Conservation (phyloP, 2,329 filamentous ascomycete species). For the Colletotrichum australisinense region DNA sequence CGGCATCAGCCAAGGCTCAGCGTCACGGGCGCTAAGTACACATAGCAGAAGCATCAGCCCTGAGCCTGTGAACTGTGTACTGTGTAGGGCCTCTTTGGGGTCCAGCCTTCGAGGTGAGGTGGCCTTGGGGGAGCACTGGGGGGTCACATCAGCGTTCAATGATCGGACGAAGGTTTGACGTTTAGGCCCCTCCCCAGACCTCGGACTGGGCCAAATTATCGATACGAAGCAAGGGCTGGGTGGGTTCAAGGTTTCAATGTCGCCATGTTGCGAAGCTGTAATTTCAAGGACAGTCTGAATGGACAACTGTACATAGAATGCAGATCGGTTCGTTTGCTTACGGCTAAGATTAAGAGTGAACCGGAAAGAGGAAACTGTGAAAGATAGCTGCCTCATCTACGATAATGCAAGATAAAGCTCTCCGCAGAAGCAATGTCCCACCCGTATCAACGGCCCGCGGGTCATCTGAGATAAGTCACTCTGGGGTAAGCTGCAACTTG, state of each 20-base stretch:
- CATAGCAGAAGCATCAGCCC: neutral
- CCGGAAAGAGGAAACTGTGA: too few relatives aligned
- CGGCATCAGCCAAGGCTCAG: constrained; percentile 24
- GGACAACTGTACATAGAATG: neutral
- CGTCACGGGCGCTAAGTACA: constrained; percentile 19
- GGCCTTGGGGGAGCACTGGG: constrained; percentile 1
- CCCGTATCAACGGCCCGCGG: neutral
- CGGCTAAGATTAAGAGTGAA: too few relatives aligned
- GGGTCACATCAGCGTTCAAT: constrained; percentile 23
- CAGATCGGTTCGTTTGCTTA: neutral
- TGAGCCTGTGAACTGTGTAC: neutral
- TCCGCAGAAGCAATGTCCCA: neutral
- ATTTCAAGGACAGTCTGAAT: neutral
- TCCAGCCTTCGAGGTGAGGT: constrained; percentile 14
- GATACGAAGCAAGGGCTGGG: constrained; percentile 4
- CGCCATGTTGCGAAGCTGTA: neutral
- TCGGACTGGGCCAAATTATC: constrained; percentile 8
- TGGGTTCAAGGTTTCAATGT: neutral
- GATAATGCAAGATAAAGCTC: constrained; percentile 10
- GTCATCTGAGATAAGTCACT: constrained; percentile 16
- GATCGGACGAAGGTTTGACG: constrained; percentile 30
- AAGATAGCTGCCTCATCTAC: constrained; percentile 1
- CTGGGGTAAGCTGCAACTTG: neutral
- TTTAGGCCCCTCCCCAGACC: constrained; percentile 7
- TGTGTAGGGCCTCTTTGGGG: neutral